Evolutionary conservation across 805 yeast genomes (phyloP), one percentile per base, ranked within the genome.

Genomic region (Candida montana): DNA sequence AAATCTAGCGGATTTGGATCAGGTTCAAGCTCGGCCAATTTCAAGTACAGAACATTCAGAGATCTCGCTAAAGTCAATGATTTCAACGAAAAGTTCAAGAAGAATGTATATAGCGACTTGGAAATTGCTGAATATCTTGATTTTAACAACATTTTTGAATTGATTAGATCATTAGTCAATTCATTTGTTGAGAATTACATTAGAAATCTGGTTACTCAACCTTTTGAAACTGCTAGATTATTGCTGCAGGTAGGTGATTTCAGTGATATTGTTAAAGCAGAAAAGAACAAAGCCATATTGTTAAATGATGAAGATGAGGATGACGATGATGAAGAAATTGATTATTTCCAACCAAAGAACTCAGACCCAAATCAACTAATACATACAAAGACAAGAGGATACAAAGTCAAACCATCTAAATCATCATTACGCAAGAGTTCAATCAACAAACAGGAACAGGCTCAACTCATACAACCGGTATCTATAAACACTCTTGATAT

Each of bases 211-310:
- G 57, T 85, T 8, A 75, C 86, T 16, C 97, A 93, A 62, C 98
- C 99, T 2, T 81, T 90, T 61, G 97, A 91, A 52, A 83, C 86
- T 15, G 77, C 85, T 5, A 71, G 91, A 41, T 69, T 87, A 49
- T 68, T 90, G 21, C 63, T 89, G 42, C 98, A 93, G 61, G 83
- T 86, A 12, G 95, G 95, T 4, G 75, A 73, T 26, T 81, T 83
- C 56, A 57, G 58, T 18, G 61, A 64, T 21, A 30, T 27, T 9
- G 37, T 33, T 23, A 33, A n/a, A 2, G 12, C 39, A 12, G 29
- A 33, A 40, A 34, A 21, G 34, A 46, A 33, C 19, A 36, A 50
- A 49, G 20, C 49, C 36, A 9, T 41, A 41, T 8, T 49, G 16
- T 51, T 49, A 13, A 62, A 60, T 19, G 64, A 61, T n/a, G 71